Base-by-base conservation (phyloP, 2,329 filamentous ascomycete genomes). In the Talaromyces sp. region DNA sequence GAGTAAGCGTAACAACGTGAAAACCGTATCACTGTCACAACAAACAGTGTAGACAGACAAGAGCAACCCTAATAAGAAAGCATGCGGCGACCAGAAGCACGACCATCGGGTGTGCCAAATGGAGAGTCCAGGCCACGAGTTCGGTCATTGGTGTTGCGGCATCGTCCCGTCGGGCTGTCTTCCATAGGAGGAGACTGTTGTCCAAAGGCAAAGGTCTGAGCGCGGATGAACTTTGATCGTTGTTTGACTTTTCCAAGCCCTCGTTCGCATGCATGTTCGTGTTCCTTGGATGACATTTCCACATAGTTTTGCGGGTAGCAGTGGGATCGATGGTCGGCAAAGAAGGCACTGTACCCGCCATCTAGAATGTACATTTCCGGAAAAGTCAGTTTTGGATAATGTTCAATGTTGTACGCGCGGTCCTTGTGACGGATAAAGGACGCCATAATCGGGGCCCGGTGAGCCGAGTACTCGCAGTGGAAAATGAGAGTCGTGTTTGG, bases 381-480 rank as follows among this genome's bases (percentile, higher is more conserved):
- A 71, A 96, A 99, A n/a, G 89, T 92, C 63, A 99, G 85, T 63
- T 83, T 85, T 19, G 95, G 95, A 72, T 98, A 99, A 66, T 85
- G 84, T 74, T 95, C 91, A 59, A 87, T 86, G 75, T 99, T 99
- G 71, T 87, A 82, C 42, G 87, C 86, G 63, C 95, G 91, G 76
- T 99, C 95, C 72, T 91, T 88, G 63, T 92, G 88, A 67, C 95
- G 93, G 64, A 99, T 87, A 75, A 92, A 92, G 70, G 95, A 92
- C 56, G 95, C 95, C 90, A 98, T 98, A 65, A 96, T 88, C 54
- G 95, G 95, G 53, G 95, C 95, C 65, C 95, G 91, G 75, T 98
- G 93, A 44, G 92, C 93, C 36, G 95, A 98, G 78, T 98, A 99
- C 78, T 99, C 95, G 84, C 95, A 99, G 79, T 99, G 95, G 70